These are phyloP conservation scores for Microcyclospora tardicrescens DNA, from an alignment of 2,329 filamentous ascomycete species.

Conservation along the genomic window DNA sequence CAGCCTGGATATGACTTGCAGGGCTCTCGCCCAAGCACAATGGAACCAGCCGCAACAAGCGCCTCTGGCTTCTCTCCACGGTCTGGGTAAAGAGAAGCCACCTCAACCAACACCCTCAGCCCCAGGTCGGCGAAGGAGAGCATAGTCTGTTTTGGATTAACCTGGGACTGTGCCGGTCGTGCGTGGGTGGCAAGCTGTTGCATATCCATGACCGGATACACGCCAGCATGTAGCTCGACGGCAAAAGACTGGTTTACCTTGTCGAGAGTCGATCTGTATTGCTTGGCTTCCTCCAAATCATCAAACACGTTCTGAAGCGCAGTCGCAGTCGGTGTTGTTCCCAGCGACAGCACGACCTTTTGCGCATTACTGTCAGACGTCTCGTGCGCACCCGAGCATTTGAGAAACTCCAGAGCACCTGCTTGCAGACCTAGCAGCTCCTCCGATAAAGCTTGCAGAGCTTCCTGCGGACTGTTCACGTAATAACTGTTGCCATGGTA, in stretches of 20 bases:
- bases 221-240: conserved; percentile 63
- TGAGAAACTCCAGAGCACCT: conserved; percentile 29
- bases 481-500: conserved; percentile 63
- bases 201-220: conserved; percentile 63
- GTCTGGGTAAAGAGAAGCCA: conserved; percentile 53
- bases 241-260: conserved; percentile 21
- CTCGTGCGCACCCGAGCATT: conserved; percentile 9
- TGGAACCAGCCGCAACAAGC: conserved; percentile 53
- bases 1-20: conserved; percentile 58
- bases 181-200: conserved; percentile 67
- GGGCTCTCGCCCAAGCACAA: conserved; percentile 61
- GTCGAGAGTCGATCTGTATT: conserved; percentile 24
- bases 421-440: conserved; percentile 46
- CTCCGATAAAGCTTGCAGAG: conserved; percentile 44
- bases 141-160: conserved; percentile 16
- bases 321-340: conserved; percentile 63
- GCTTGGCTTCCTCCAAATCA: conserved; percentile 24
- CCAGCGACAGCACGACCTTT: conserved; percentile 50
- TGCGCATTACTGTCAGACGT: conserved; percentile 4
- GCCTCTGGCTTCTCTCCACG: conserved; percentile 48
- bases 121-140: conserved; percentile 46
- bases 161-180: conserved; percentile 25
- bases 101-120: conserved; percentile 57
- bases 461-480: conserved; percentile 41
- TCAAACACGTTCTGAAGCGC: conserved; percentile 47